These are phyloP conservation scores for Yamadazyma spencermartinsiae DNA, from an alignment of 1,139 yeast species.

Conservation along the genomic window DNA sequence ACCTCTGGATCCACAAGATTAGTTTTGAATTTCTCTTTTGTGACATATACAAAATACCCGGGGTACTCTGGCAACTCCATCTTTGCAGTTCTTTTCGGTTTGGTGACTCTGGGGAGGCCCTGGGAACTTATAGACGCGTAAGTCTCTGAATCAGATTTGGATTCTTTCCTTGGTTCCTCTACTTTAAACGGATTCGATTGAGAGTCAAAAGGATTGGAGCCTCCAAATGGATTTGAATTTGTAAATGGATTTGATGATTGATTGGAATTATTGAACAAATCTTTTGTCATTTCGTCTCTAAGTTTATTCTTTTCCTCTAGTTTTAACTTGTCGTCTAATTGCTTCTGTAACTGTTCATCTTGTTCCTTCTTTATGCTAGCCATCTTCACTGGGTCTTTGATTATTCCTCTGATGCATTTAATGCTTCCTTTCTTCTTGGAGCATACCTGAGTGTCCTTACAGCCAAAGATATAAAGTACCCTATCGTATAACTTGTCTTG, in stretches of 20 bases:
- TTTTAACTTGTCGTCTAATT: constrained; percentile 43
- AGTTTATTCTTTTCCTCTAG: constrained; percentile 42
- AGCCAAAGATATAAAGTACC: constrained; percentile 74
- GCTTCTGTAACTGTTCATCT: constrained; percentile 32
- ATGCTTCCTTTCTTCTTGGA: constrained; percentile 67
- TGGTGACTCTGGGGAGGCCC: constrained; percentile 17
- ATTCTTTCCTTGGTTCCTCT: constrained; percentile 4
- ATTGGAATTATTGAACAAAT: constrained; percentile 31
- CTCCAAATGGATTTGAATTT: constrained; percentile 25
- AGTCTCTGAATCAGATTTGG: constrained; percentile 15
- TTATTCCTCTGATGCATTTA: constrained; percentile 73
- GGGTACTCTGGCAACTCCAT: constrained; percentile 47
- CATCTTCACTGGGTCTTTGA: constrained; percentile 54
- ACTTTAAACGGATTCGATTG: constrained; percentile 10
- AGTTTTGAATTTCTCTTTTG: constrained; percentile 56
- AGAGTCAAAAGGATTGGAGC: constrained; percentile 26
- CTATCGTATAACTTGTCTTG: constrained; percentile 77
- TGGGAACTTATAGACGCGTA: constrained; percentile 28
- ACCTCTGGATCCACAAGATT: constrained; percentile 37
- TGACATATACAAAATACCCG: constrained; percentile 69
- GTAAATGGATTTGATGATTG: constrained; percentile 32
- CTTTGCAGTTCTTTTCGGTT: constrained; percentile 8
- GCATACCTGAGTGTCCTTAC: constrained; percentile 59
- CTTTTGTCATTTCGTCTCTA: constrained; percentile 45
- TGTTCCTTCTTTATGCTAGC: constrained; percentile 39